These are phyloP conservation scores for Venturia nashicola DNA, from an alignment of 2,329 filamentous ascomycete species.

Conservation along the genomic window DNA sequence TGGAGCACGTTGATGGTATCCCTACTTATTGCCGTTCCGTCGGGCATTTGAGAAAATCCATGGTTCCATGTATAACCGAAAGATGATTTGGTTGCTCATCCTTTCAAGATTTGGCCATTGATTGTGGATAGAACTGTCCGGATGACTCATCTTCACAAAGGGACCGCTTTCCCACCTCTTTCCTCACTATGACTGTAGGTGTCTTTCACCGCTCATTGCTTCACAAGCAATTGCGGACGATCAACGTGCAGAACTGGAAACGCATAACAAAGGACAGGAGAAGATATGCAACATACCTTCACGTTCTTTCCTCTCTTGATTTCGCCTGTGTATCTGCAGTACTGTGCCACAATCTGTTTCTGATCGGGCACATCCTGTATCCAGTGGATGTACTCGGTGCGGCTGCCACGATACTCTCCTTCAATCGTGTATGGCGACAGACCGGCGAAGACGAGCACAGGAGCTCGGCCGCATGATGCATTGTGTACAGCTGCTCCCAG, in stretches of 20 bases:
- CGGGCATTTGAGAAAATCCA: background rate
- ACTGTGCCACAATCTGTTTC: constrained; percentile 68
- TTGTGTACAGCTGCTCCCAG: constrained; percentile 71
- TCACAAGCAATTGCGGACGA: background rate
- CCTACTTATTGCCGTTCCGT: too few species aligned
- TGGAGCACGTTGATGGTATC: background rate
- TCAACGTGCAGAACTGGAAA: too few species aligned
- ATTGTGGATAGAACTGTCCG: background rate
- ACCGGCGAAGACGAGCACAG: constrained; percentile 67
- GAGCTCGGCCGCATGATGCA: constrained; percentile 59
- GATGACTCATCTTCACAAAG: background rate
- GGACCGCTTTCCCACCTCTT: background rate
- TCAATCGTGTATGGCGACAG: constrained; percentile 66
- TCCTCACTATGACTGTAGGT: background rate
- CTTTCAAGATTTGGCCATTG: background rate
- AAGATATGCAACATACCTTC: constrained; percentile 34
- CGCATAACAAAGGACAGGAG: background rate
- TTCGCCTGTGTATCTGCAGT: constrained; percentile 73
- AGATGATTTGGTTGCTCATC: too few species aligned
- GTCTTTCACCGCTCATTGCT: background rate
- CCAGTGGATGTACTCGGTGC: constrained; percentile 80
- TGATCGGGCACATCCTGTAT: constrained; percentile 76
- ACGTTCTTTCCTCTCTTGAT: constrained; percentile 76
- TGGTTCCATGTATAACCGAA: background rate
- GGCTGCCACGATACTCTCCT: constrained; percentile 57